Evolutionary conservation across 495 filamentous ascomycete genomes (phyloP).

Genomic region (Xylaria intraflava): DNA sequence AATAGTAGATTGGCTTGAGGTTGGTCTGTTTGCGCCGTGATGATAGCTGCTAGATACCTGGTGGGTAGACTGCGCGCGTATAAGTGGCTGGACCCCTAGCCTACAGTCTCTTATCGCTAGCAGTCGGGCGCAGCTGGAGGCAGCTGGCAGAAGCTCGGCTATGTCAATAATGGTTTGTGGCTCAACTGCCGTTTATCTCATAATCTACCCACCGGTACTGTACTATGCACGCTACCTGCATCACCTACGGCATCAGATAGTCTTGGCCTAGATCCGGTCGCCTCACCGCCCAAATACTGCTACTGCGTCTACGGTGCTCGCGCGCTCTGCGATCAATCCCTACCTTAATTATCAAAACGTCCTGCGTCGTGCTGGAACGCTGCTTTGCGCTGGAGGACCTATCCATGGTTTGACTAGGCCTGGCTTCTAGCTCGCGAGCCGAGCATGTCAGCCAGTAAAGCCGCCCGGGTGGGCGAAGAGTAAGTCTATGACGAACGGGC

Average conservation of each 20-base stretch:
- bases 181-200: not conserved
- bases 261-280: too few relatives aligned
- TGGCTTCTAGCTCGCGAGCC: constrained; percentile 17
- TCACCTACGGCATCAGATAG: too few relatives aligned
- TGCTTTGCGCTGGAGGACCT: not conserved
- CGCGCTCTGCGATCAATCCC: not conserved
- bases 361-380: not conserved
- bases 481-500: constrained; percentile 45
- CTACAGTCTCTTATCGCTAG: not conserved
- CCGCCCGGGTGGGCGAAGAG: constrained; percentile 94
- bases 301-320: not conserved
- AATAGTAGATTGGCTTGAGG: not conserved
- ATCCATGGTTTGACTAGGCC: constrained; percentile 18
- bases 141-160: not conserved
- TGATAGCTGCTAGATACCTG: too few relatives aligned
- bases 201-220: too few relatives aligned
- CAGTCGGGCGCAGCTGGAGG: not conserved
- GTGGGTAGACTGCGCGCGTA: too few relatives aligned
- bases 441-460: constrained; percentile 78
- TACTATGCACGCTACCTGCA: too few relatives aligned
- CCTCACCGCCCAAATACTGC: constrained; percentile 11
- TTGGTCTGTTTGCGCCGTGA: not conserved
- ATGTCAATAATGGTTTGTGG: not conserved
- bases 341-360: not conserved
- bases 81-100: too few relatives aligned